phyloP scores from a whole-genome alignment of 1,284 basidiomycete species.

The Pseudozyma thailandica region DNA sequence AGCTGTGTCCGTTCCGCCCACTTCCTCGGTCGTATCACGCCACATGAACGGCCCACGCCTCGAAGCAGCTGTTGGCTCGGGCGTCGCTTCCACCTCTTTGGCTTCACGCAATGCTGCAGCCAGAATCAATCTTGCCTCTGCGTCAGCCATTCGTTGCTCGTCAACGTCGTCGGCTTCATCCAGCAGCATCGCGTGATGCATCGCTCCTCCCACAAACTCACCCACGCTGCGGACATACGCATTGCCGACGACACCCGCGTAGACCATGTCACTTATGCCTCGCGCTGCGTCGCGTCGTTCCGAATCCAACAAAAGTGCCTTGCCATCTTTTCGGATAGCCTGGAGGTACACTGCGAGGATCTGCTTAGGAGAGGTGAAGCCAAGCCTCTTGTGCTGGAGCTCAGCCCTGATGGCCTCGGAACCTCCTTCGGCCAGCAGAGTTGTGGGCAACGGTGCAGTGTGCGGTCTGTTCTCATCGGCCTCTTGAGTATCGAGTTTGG shows the following conservation, averaged over 20 bases:
- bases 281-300: conserved; percentile 38
- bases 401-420: conserved; percentile 20
- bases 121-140: conserved; percentile 12
- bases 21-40: conserved; percentile 39
- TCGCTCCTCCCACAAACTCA: conserved; percentile 54
- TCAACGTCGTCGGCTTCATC: conserved; percentile 32
- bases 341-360: conserved; percentile 15
- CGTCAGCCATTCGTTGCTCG: conserved; percentile 23
- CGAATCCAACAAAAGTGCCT: conserved; percentile 14
- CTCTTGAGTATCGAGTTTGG: not conserved
- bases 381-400: conserved; percentile 12
- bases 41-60: conserved; percentile 45
- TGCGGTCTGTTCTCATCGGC: not conserved
- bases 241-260: conserved; percentile 39
- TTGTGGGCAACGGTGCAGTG: conserved; percentile 6
- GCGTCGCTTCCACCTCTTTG: conserved; percentile 12
- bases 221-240: conserved; percentile 55
- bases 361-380: conserved; percentile 6
- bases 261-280: conserved; percentile 49
- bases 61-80: conserved; percentile 31
- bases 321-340: conserved; percentile 14
- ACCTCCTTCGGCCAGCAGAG: conserved; percentile 16
- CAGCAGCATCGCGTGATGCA: conserved; percentile 33
- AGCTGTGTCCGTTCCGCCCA: conserved; percentile 20
- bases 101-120: conserved; percentile 23